Percentiles rank a stretch among this genome's conserved stretches.
Conservation (phyloP, 1,284 basidiomycete species). For the Schizophyllum amplum region DNA sequence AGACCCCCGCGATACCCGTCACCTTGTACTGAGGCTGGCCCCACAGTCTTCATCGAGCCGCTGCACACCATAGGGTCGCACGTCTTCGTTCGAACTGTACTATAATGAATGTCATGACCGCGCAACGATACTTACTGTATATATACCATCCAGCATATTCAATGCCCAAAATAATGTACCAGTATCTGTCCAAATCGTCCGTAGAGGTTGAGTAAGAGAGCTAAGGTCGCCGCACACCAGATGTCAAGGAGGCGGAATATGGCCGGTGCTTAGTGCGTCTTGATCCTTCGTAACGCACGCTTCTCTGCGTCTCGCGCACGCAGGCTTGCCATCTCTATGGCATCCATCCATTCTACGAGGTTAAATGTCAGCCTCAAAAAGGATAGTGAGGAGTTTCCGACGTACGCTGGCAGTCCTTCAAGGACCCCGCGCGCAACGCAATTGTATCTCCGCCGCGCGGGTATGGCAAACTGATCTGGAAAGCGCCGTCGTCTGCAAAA, state of each 20-base stretch:
- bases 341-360: slow-evolving; percentile 40
- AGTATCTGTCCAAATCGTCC: neutral
- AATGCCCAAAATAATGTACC: neutral
- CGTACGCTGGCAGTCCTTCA: slow-evolving; percentile 53
- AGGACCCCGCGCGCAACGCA: slow-evolving; percentile 48
- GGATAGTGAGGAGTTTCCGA: too few relatives aligned
- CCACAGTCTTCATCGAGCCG: too few relatives aligned
- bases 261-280: neutral
- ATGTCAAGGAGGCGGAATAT: neutral
- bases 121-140: neutral
- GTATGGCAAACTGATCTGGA: slow-evolving; percentile 60
- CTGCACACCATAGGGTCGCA: too few relatives aligned
- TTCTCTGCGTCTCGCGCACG: slow-evolving; percentile 32
- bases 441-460: slow-evolving; percentile 72
- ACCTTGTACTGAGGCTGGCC: too few relatives aligned
- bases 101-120: neutral
- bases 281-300: slow-evolving; percentile 13
- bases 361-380: neutral
- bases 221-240: too few relatives aligned
- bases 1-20: neutral
- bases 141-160: neutral
- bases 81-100: too few relatives aligned
- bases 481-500: slow-evolving; percentile 48
- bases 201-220: neutral
- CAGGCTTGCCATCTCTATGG: slow-evolving; percentile 33